phyloP scores from a whole-genome alignment of 257 asterid genomes.

The Catharanthus roseus region DNA sequence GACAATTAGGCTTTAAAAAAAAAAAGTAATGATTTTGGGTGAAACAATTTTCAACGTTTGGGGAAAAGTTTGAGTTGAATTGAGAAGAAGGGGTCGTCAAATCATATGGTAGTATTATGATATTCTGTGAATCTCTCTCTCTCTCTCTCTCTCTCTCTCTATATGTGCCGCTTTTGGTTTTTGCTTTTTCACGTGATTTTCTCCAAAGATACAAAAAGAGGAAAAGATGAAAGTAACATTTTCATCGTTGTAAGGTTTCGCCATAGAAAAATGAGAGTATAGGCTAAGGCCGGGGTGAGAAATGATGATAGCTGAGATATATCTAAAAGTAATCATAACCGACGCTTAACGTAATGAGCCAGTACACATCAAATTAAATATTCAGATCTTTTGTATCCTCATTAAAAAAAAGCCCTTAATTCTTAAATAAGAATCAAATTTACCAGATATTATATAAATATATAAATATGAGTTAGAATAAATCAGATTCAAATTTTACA shows the following conservation, averaged over 20 bases:
- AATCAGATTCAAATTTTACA: too few species aligned
- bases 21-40: slow-evolving; percentile 18
- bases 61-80: slow-evolving; percentile 1
- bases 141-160: too few species aligned
- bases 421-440: too few species aligned
- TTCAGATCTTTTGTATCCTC: too few species aligned
- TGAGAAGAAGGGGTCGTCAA: neutral
- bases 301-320: slow-evolving; percentile 24
- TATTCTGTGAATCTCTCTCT: slow-evolving; percentile 11
- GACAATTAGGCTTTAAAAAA: too few species aligned
- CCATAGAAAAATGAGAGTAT: slow-evolving; percentile 4
- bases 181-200: slow-evolving; percentile 64
- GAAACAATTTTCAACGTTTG: slow-evolving; percentile 21
- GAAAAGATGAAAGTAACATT: neutral
- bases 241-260: neutral
- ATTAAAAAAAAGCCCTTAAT: too few species aligned
- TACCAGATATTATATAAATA: too few species aligned
- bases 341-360: too few species aligned
- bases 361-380: too few species aligned
- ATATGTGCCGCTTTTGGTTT: too few species aligned
- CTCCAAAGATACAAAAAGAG: slow-evolving; percentile 27
- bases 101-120: slow-evolving; percentile 3
- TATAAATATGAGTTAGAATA: too few species aligned
- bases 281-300: slow-evolving; percentile 18
- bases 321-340: too few species aligned